These are phyloP conservation scores for Ammopiptanthus mongolicus DNA, from an alignment of 306 rosid genomes.

Conservation along the genomic window DNA sequence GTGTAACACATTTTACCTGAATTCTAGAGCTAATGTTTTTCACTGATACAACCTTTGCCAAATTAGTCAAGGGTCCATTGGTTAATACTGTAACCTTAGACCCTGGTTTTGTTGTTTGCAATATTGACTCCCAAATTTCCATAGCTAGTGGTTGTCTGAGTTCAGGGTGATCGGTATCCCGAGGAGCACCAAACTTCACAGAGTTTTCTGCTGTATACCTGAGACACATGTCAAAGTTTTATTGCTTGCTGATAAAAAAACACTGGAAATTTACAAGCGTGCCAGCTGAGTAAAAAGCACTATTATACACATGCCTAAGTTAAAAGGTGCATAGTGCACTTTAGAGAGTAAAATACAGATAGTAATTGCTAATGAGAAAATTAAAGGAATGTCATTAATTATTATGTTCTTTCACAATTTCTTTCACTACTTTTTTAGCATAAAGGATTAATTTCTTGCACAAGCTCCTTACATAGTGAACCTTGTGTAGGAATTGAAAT, in stretches of 20 bases:
- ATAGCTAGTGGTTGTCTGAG: conserved; percentile 66
- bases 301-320: background rate
- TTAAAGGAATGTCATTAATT: background rate
- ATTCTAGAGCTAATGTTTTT: conserved; percentile 48
- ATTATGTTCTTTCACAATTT: background rate
- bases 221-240: conserved; percentile 3
- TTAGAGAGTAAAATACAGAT: background rate
- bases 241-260: background rate
- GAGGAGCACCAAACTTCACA: conserved; percentile 51
- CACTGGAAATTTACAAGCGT: background rate
- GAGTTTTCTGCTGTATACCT: conserved; percentile 79
- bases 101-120: conserved; percentile 44
- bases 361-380: background rate
- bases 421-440: background rate
- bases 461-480: background rate
- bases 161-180: conserved; percentile 63
- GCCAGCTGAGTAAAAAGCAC: background rate
- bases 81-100: conserved; percentile 74
- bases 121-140: conserved; percentile 71
- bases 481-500: background rate
- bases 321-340: background rate
- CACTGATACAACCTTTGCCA: conserved; percentile 54
- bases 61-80: conserved; percentile 91
- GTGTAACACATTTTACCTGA: conserved; percentile 40
- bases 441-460: background rate